Conservation (phyloP, 225 moss, liverwort and hornwort species). For the Marchantia paleacea region DNA sequence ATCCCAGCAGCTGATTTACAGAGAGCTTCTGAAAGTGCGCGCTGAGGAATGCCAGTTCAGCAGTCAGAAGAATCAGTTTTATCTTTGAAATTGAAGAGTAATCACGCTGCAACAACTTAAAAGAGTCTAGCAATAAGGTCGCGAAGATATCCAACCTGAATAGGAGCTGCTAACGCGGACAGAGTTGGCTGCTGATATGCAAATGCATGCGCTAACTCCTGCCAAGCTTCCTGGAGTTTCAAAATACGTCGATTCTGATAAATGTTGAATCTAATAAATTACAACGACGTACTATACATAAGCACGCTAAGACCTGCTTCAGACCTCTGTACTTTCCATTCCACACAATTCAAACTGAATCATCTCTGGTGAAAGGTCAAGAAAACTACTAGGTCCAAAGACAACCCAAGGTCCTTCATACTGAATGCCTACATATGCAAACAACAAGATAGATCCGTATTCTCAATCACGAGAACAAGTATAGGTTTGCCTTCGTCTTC, state of each 20-base stretch:
- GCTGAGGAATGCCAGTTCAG: slow-evolving; percentile 47
- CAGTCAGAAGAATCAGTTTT: slow-evolving; percentile 8
- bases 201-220: slow-evolving; percentile 97
- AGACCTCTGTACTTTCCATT: not conserved
- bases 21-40: slow-evolving; percentile 88
- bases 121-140: no score
- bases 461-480: no score
- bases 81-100: not conserved
- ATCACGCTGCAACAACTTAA: no score
- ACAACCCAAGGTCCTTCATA: no score
- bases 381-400: no score
- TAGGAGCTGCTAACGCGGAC: slow-evolving; percentile 72
- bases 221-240: slow-evolving; percentile 83
- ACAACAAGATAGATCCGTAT: no score
- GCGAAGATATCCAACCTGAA: slow-evolving; percentile 58
- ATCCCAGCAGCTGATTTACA: slow-evolving; percentile 98
- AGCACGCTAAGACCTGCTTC: not conserved
- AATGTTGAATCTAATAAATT: not conserved
- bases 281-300: not conserved
- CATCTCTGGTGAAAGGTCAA: no score
- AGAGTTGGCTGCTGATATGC: slow-evolving; percentile 87
- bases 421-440: no score
- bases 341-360: no score
- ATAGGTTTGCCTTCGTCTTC: no score
- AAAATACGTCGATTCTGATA: no score